Evolutionary conservation across 352 stramenopile genomes (phyloP).

Genomic region (Phytophthora hibernalis): DNA sequence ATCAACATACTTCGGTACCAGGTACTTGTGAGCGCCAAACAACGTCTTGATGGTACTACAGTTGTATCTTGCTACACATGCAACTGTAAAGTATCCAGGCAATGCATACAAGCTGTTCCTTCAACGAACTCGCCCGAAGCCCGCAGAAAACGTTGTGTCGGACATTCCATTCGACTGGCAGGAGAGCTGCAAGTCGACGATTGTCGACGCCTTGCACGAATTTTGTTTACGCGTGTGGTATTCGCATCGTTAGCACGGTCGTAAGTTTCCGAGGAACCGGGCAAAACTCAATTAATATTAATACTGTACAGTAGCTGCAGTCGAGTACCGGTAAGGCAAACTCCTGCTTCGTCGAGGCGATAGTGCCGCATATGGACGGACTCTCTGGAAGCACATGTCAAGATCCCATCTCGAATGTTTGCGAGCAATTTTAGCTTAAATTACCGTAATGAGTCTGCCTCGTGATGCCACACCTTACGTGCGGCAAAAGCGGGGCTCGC

Average conservation of each 20-base stretch:
- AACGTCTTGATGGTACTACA: too few species aligned
- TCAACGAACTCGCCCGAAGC: constrained; percentile 10
- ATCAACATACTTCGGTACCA: too few species aligned
- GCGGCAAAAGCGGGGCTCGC: background rate
- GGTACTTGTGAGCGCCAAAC: too few species aligned
- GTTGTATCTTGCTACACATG: too few species aligned
- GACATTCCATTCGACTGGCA: too few species aligned
- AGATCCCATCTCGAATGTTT: constrained; percentile 6
- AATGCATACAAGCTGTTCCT: constrained; percentile 1
- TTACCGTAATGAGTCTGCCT: too few species aligned
- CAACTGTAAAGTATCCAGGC: too few species aligned
- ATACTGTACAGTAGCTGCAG: too few species aligned
- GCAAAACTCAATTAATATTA: background rate
- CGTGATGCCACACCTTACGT: too few species aligned
- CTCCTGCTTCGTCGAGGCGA: background rate
- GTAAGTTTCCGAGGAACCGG: constrained; percentile 11
- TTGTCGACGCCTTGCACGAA: too few species aligned
- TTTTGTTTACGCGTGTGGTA: constrained; percentile 9
- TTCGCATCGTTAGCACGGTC: background rate
- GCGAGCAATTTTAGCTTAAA: too few species aligned
- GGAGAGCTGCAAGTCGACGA: too few species aligned
- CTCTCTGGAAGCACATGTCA: constrained; percentile 24
- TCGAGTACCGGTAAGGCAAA: constrained; percentile 1
- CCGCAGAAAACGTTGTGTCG: background rate
- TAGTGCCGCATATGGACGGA: background rate